Evolutionary conservation across 768 basidiomycete genomes (phyloP).

Genomic region (Mycena vulgaris): DNA sequence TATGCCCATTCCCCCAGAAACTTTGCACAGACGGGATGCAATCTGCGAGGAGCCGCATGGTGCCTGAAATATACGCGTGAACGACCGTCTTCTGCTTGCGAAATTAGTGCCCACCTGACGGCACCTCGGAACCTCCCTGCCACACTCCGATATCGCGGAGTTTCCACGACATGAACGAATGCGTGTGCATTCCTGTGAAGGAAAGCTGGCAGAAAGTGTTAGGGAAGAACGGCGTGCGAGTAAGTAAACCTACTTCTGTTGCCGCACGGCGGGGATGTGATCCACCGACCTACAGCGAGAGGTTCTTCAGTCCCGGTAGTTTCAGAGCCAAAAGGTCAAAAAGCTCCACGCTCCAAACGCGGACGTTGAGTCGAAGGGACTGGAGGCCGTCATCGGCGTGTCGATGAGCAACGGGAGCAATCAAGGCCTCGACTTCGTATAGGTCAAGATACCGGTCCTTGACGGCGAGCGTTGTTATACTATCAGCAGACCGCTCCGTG

Average conservation of each 20-base stretch:
- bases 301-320: conserved; percentile 40
- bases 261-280: conserved; percentile 29
- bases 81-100: neutral
- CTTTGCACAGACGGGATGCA: conserved; percentile 34
- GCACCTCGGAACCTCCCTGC: conserved; percentile 35
- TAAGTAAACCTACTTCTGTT: conserved; percentile 16
- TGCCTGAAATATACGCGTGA: neutral
- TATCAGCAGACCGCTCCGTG: conserved; percentile 49
- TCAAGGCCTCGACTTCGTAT: conserved; percentile 47
- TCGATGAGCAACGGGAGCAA: conserved; percentile 37
- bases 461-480: conserved; percentile 53
- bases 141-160: conserved; percentile 36
- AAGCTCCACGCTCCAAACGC: conserved; percentile 41
- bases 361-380: conserved; percentile 39
- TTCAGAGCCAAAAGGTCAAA: conserved; percentile 44
- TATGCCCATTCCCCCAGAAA: conserved; percentile 38
- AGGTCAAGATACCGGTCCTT: conserved; percentile 58
- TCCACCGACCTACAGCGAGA: conserved; percentile 35
- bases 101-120: neutral
- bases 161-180: conserved; percentile 24
- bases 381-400: conserved; percentile 36
- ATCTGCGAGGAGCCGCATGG: conserved; percentile 28
- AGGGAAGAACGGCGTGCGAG: neutral
- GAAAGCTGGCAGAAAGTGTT: conserved; percentile 16
- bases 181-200: conserved; percentile 17